Conservation (phyloP, 257 asterid genomes). For the Catharanthus roseus region DNA sequence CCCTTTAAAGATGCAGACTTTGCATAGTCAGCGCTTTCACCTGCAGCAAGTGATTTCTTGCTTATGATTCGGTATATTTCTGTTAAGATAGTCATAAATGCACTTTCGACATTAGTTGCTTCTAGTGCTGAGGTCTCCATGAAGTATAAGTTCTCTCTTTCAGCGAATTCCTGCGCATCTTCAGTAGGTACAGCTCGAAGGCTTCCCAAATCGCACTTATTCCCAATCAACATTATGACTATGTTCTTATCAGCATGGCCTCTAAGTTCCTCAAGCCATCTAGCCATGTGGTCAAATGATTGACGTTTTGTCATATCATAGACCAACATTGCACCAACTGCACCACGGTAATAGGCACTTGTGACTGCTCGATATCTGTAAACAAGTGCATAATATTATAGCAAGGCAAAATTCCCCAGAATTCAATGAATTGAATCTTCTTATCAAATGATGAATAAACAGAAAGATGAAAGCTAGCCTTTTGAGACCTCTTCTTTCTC, state of each 20-base stretch:
- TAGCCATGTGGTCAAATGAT: constrained; percentile 84
- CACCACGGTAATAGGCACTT: constrained; percentile 86
- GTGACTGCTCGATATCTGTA: constrained; percentile 85
- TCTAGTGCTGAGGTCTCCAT: constrained; percentile 92
- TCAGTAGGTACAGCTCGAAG: constrained; percentile 76
- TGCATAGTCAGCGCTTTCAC: constrained; percentile 31
- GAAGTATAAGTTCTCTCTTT: constrained; percentile 70
- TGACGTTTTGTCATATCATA: constrained; percentile 81
- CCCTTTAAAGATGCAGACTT: constrained; percentile 55
- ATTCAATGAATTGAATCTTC: not conserved
- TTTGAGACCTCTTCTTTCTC: no score
- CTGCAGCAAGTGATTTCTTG: constrained; percentile 53
- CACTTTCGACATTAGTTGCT: constrained; percentile 70
- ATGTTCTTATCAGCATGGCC: constrained; percentile 84
- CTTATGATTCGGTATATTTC: constrained; percentile 60
- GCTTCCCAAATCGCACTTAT: constrained; percentile 68
- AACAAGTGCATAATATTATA: not conserved
- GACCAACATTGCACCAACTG: constrained; percentile 90
- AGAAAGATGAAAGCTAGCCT: not conserved
- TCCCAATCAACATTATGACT: constrained; percentile 78
- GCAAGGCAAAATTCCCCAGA: not conserved
- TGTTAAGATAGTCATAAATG: constrained; percentile 52
- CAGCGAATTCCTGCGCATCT: constrained; percentile 88
- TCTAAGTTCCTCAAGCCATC: constrained; percentile 86
- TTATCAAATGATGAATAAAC: not conserved